phyloP scores from a whole-genome alignment of 352 stramenopile species.

The Saprolegnia parasitica region DNA sequence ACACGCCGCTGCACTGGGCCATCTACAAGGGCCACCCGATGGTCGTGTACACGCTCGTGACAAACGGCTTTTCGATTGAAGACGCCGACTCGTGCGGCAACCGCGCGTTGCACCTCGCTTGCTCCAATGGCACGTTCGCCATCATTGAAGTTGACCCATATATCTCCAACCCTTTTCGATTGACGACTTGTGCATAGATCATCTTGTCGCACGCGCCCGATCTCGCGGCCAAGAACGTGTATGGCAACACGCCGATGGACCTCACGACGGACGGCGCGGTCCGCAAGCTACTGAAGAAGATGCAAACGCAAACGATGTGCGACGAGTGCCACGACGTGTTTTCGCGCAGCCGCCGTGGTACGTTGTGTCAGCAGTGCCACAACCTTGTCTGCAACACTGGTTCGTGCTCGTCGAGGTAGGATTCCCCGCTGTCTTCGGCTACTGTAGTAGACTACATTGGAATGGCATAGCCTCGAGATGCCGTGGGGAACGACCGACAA shows the following conservation, averaged over 20 bases:
- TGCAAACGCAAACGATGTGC: conserved; percentile 52
- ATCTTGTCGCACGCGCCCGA: conserved; percentile 59
- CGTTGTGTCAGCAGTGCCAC: conserved; percentile 73
- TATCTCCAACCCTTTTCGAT: no score
- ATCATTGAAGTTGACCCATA: conserved; percentile 44
- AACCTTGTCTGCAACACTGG: conserved; percentile 76
- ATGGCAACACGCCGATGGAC: conserved; percentile 68
- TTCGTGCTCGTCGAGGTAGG: conserved; percentile 46
- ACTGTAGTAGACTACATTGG: background rate
- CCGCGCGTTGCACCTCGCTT: conserved; percentile 64
- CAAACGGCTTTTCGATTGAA: conserved; percentile 60
- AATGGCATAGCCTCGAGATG: conserved; percentile 15
- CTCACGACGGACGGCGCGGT: conserved; percentile 56
- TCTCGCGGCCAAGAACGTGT: conserved; percentile 59
- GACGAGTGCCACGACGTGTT: conserved; percentile 79
- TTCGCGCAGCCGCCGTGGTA: conserved; percentile 52
- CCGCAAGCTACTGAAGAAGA: conserved; percentile 58
- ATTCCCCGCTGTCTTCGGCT: no score
- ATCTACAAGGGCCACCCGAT: conserved; percentile 74
- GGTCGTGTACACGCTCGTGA: conserved; percentile 61
- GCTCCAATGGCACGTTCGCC: conserved; percentile 56
- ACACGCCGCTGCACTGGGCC: conserved; percentile 82
- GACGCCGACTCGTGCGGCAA: conserved; percentile 67
- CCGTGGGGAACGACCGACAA: conserved; percentile 14
- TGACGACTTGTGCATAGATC: no score